A percentile compares a stretch with the other conserved stretches of the same genome.
Evolutionary conservation across 495 filamentous ascomycete species (phyloP).

Genomic region (Neurospora sp.): DNA sequence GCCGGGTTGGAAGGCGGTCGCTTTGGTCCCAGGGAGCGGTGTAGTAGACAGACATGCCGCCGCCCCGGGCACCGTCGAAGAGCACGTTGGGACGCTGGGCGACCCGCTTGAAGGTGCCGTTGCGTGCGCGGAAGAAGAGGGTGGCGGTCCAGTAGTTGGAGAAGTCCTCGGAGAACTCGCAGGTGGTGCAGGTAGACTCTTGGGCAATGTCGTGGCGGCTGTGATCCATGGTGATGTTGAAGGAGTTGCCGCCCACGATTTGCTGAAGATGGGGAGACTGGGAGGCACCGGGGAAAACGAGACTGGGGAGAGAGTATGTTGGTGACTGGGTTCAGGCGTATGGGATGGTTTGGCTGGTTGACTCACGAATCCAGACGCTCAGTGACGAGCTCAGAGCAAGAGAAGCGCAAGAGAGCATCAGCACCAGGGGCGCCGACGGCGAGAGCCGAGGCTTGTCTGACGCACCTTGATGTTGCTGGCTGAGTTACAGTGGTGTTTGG

Average conservation of each 20-base stretch:
- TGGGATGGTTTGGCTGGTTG: neutral
- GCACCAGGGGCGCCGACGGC: constrained; percentile 4
- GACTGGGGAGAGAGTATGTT: neutral
- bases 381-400: constrained; percentile 29
- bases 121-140: constrained; percentile 28
- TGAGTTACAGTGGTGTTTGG: neutral
- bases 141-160: constrained; percentile 36
- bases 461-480: neutral
- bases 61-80: constrained; percentile 12
- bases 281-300: constrained; percentile 15
- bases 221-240: constrained; percentile 20
- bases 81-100: constrained; percentile 16
- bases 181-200: constrained; percentile 22
- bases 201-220: constrained; percentile 9
- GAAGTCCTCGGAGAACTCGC: constrained; percentile 22
- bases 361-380: constrained; percentile 20
- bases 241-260: constrained; percentile 23
- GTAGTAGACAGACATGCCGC: constrained; percentile 38
- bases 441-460: neutral
- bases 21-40: constrained; percentile 26
- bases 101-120: constrained; percentile 29
- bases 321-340: neutral
- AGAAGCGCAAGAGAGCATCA: constrained; percentile 48
- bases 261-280: constrained; percentile 21
- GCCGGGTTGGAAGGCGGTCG: constrained; percentile 40